phyloP scores from a whole-genome alignment of 768 basidiomycete genomes.

The Termitomyces sp. region DNA sequence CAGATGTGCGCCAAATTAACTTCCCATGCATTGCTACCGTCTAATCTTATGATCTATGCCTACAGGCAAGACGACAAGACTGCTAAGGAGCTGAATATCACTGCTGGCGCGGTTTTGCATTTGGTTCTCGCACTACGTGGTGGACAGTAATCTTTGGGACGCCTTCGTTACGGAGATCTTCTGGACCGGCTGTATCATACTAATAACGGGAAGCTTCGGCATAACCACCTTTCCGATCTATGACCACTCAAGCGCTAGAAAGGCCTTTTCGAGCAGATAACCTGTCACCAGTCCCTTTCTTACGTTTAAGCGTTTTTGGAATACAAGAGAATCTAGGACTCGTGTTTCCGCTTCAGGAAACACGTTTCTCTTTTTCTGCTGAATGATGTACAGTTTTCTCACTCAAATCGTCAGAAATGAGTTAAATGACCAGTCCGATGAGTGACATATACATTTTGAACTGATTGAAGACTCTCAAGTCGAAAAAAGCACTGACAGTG shows the following conservation, averaged over 20 bases:
- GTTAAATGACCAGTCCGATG: not conserved
- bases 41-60: conserved; percentile 30
- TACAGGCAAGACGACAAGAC: conserved; percentile 70
- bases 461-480: not conserved
- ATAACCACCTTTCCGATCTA: not conserved
- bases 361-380: not conserved
- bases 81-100: conserved; percentile 77
- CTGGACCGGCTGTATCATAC: conserved; percentile 4
- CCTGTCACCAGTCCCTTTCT: not conserved
- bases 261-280: not conserved
- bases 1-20: conserved; percentile 65
- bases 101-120: conserved; percentile 84
- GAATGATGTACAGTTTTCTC: not conserved
- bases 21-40: not conserved
- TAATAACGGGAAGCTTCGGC: conserved; percentile 5
- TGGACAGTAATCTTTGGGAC: conserved; percentile 42
- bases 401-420: not conserved
- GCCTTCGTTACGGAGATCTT: not conserved
- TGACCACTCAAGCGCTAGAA: not conserved
- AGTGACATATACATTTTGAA: not conserved
- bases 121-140: conserved; percentile 94
- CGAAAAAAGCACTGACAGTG: not conserved
- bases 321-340: not conserved
- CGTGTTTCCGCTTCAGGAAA: not conserved
- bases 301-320: not conserved